Conservation (phyloP, 202 grass and related monocot species). For the Panicum virgatum region DNA sequence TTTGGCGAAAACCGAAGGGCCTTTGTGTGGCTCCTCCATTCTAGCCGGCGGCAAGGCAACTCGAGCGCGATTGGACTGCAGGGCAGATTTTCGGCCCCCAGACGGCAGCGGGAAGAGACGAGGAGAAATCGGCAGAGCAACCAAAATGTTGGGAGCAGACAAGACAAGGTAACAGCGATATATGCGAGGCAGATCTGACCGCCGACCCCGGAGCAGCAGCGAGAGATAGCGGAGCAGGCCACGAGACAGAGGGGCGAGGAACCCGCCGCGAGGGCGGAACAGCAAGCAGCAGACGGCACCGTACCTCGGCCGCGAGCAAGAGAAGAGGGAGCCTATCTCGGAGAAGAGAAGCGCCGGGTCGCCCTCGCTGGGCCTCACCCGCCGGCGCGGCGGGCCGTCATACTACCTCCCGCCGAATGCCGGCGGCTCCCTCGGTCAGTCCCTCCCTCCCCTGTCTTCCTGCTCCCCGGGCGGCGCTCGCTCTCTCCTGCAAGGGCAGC, state of each 20-base stretch:
- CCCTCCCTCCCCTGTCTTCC: not conserved
- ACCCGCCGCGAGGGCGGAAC: not conserved
- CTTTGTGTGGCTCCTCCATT: not conserved
- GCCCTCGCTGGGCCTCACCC: not conserved
- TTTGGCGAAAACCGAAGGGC: not conserved
- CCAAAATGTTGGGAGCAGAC: not conserved
- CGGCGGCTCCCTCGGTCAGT: not conserved
- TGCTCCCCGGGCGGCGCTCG: too few relatives aligned
- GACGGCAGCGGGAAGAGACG: not conserved
- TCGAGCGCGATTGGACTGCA: not conserved
- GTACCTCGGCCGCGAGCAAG: constrained; percentile 19
- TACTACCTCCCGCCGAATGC: not conserved
- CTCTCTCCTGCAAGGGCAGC: too few relatives aligned
- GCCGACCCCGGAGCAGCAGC: not conserved
- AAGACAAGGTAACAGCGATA: not conserved
- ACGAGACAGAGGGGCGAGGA: not conserved
- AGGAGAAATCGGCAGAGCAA: not conserved
- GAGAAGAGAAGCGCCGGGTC: too few relatives aligned
- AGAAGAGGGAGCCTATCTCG: too few relatives aligned
- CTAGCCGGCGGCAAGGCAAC: not conserved
- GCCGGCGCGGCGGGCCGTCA: constrained; percentile 1
- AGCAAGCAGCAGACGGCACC: not conserved
- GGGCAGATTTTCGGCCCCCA: not conserved
- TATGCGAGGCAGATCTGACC: constrained; percentile 39
- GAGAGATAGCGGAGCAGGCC: not conserved